phyloP scores from a whole-genome alignment of 345 rosid genomes.

The Citropsis articulata region DNA sequence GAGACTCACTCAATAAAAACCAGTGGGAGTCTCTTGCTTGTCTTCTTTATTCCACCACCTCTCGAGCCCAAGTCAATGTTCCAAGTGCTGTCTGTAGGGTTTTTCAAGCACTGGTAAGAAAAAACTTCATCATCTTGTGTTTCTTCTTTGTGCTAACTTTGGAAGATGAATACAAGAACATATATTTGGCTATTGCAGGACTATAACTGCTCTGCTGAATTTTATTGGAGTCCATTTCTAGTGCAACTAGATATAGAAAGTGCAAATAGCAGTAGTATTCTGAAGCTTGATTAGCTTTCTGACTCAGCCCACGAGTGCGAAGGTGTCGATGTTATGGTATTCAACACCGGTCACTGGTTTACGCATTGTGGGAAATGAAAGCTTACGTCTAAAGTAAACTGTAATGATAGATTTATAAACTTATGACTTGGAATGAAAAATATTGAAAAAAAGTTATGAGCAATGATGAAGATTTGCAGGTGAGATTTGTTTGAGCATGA shows the following conservation, averaged over 20 bases:
- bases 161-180: neutral
- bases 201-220: conserved; percentile 43
- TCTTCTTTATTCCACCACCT: conserved; percentile 44
- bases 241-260: conserved; percentile 26
- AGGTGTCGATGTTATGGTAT: conserved; percentile 46
- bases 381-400: conserved; percentile 18
- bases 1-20: conserved; percentile 54
- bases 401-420: neutral
- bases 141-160: neutral
- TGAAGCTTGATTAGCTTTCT: conserved; percentile 39
- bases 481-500: conserved; percentile 38
- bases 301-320: conserved; percentile 29
- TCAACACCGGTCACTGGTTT: conserved; percentile 63
- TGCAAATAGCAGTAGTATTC: conserved; percentile 24
- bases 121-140: neutral
- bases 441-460: neutral
- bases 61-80: conserved; percentile 22
- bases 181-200: conserved; percentile 24
- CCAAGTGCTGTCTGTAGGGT: conserved; percentile 12
- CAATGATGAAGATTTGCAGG: conserved; percentile 23
- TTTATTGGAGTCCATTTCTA: conserved; percentile 46
- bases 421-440: neutral
- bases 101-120: conserved; percentile 38
- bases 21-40: conserved; percentile 61
- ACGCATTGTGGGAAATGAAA: conserved; percentile 16